A percentile compares a stretch with the other conserved stretches of the same genome.
These are phyloP conservation scores for Crucibulum laeve DNA, from an alignment of 768 basidiomycete species.

Conservation along the genomic window DNA sequence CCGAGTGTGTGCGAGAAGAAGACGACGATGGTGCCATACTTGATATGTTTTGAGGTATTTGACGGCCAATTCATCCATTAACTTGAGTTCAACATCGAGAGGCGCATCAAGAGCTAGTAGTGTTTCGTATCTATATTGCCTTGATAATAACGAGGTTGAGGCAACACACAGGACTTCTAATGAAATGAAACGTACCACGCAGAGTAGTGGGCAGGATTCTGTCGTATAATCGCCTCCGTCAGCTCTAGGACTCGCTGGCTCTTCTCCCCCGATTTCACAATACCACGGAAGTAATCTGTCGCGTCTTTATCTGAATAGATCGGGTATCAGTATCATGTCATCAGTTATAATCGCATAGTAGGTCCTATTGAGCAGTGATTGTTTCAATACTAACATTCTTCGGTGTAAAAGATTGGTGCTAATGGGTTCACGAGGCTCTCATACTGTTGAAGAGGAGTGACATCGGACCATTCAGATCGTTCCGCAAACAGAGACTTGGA, in stretches of 20 bases:
- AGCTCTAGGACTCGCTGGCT: slow-evolving; percentile 78
- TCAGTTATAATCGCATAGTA: not conserved
- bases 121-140: slow-evolving; percentile 95
- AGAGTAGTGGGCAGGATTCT: slow-evolving; percentile 96
- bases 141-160: slow-evolving; percentile 22
- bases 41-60: slow-evolving; percentile 93
- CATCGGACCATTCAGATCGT: slow-evolving; percentile 74
- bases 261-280: slow-evolving; percentile 75
- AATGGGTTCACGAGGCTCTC: slow-evolving; percentile 75
- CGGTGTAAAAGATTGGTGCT: slow-evolving; percentile 88
- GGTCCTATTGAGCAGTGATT: no score
- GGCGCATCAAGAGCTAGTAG: slow-evolving; percentile 63
- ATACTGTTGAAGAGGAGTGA: slow-evolving; percentile 76
- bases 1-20: slow-evolving; percentile 57
- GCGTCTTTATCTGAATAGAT: slow-evolving; percentile 76
- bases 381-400: slow-evolving; percentile 63
- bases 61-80: slow-evolving; percentile 87
- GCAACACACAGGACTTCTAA: not conserved
- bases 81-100: slow-evolving; percentile 69
- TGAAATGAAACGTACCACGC: slow-evolving; percentile 66
- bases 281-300: slow-evolving; percentile 86
- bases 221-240: slow-evolving; percentile 82
- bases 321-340: slow-evolving; percentile 1
- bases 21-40: slow-evolving; percentile 92
- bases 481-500: slow-evolving; percentile 62